Conservation (phyloP, 2,329 filamentous ascomycete genomes). For the Leptographium wingfieldii region DNA sequence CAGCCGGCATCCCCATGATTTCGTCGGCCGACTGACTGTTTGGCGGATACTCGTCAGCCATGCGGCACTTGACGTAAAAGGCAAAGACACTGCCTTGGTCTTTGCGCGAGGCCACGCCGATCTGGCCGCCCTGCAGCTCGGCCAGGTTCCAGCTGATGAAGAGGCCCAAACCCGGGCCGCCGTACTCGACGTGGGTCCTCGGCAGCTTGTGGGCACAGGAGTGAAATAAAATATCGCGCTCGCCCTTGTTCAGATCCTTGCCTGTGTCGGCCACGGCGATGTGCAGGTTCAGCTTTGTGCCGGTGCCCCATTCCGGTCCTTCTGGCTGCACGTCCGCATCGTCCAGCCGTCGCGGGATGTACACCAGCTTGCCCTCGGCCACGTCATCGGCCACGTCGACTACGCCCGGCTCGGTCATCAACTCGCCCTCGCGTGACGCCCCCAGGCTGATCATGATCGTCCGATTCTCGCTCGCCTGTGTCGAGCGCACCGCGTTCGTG, state of each 20-base stretch:
- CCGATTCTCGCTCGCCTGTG: slow-evolving; percentile 44
- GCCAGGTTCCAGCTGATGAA: slow-evolving; percentile 68
- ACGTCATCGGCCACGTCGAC: not conserved
- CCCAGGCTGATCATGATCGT: slow-evolving; percentile 52
- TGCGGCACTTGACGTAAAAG: slow-evolving; percentile 61
- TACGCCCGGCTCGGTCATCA: not conserved
- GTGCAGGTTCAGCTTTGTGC: slow-evolving; percentile 58
- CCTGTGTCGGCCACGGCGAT: slow-evolving; percentile 63
- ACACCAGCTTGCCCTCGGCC: slow-evolving; percentile 28
- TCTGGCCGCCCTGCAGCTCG: slow-evolving; percentile 66
- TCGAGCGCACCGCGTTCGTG: slow-evolving; percentile 54
- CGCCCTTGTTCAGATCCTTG: slow-evolving; percentile 53
- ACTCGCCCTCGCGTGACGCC: slow-evolving; percentile 32
- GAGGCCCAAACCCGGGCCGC: slow-evolving; percentile 62
- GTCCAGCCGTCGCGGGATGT: slow-evolving; percentile 31
- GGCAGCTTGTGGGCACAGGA: slow-evolving; percentile 69
- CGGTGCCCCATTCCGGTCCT: slow-evolving; percentile 55
- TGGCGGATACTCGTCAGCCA: slow-evolving; percentile 14
- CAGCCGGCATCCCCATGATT: slow-evolving; percentile 5
- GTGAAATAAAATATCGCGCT: slow-evolving; percentile 63
- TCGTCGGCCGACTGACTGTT: not conserved
- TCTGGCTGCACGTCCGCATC: slow-evolving; percentile 32
- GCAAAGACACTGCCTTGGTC: slow-evolving; percentile 63
- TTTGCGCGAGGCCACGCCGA: slow-evolving; percentile 55
- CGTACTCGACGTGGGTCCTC: slow-evolving; percentile 64